These are phyloP conservation scores for Lagenaria siceraria DNA, from an alignment of 306 rosid genomes.

Conservation along the genomic window DNA sequence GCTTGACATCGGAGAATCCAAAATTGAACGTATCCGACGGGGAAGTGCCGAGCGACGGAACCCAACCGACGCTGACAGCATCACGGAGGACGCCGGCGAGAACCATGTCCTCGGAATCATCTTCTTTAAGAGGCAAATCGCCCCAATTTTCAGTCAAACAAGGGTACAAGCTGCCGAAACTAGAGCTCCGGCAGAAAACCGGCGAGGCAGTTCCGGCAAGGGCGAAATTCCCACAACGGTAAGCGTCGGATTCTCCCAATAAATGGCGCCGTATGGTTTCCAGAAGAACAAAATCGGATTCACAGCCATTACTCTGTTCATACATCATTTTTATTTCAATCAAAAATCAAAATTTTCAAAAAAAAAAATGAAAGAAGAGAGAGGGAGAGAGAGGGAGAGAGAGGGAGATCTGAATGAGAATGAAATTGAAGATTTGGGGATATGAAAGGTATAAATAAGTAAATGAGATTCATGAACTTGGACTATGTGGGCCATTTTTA, in stretches of 20 bases:
- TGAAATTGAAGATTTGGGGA: not conserved
- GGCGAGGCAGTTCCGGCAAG: not conserved
- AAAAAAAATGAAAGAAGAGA: too few relatives aligned
- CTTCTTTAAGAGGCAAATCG: slow-evolving; percentile 48
- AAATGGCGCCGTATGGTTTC: slow-evolving; percentile 39
- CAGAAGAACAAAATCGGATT: slow-evolving; percentile 19
- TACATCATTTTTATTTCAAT: slow-evolving; percentile 3
- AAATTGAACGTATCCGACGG: slow-evolving; percentile 16
- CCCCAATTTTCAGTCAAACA: slow-evolving; percentile 59
- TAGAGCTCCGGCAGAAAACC: slow-evolving; percentile 34
- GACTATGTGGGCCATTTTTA: not conserved
- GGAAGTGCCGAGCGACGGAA: slow-evolving; percentile 36
- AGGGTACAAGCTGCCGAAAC: slow-evolving; percentile 53
- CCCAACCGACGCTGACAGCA: slow-evolving; percentile 62
- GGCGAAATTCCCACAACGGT: slow-evolving; percentile 3
- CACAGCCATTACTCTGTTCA: slow-evolving; percentile 1
- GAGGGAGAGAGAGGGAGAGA: not conserved
- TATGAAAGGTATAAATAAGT: not conserved
- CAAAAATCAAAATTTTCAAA: not conserved
- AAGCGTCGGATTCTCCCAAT: slow-evolving; percentile 25
- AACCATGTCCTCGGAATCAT: slow-evolving; percentile 78
- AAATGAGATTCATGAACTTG: slow-evolving; percentile 5
- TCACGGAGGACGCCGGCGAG: slow-evolving; percentile 60
- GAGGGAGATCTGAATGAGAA: not conserved
- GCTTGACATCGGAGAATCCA: slow-evolving; percentile 10